phyloP scores from a whole-genome alignment of 2,329 filamentous ascomycete genomes.

The Pseudofabraea citricarpa region DNA sequence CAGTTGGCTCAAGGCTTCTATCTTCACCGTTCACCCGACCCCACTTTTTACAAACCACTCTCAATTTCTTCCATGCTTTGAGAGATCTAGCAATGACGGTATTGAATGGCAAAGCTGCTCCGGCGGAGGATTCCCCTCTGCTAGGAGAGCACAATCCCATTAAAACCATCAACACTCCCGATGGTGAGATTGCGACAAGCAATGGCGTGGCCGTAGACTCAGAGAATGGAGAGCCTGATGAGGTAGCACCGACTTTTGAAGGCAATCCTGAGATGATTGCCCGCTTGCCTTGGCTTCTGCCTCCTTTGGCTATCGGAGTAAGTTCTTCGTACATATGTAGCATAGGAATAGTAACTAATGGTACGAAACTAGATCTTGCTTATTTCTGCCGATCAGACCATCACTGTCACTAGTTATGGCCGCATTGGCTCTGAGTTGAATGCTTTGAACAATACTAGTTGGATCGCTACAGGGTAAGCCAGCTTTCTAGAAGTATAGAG shows the following conservation, averaged over 20 bases:
- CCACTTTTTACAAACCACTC: no score
- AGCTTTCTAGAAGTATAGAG: conserved; percentile 1
- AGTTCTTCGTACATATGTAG: conserved; percentile 17
- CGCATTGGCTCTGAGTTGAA: conserved; percentile 72
- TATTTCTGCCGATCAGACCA: conserved; percentile 69
- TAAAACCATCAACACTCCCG: neutral
- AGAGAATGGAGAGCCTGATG: conserved; percentile 9
- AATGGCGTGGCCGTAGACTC: conserved; percentile 7
- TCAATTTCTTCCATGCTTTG: no score
- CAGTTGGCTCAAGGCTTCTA: no score
- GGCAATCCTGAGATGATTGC: conserved; percentile 25
- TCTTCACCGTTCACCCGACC: no score
- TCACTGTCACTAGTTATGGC: conserved; percentile 74
- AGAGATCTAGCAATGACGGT: neutral
- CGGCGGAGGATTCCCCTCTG: neutral
- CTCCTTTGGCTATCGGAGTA: conserved; percentile 58
- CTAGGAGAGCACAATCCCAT: neutral
- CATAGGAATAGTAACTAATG: neutral
- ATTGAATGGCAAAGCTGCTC: neutral
- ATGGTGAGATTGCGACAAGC: neutral
- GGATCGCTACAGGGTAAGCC: conserved; percentile 58
- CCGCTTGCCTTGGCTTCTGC: conserved; percentile 52
- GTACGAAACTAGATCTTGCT: conserved; percentile 56
- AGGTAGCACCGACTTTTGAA: conserved; percentile 15
- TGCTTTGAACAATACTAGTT: conserved; percentile 69